Conservation (phyloP, 2,329 filamentous ascomycete genomes). For the Fusarium penzigii region DNA sequence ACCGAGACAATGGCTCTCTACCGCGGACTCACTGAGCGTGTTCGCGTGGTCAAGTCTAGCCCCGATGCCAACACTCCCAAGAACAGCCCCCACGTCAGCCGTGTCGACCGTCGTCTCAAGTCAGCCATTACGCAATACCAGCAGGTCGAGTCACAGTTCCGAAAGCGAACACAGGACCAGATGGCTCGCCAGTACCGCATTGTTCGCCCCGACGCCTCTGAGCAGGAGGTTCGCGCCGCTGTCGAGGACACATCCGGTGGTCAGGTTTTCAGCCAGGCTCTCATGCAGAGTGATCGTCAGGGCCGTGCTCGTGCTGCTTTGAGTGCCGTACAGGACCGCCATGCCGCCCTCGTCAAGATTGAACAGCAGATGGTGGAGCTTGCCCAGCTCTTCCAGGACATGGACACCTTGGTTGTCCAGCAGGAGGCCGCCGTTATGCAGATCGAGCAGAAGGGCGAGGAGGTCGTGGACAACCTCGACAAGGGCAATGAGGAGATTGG, state of each 20-base stretch:
- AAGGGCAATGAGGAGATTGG: slow-evolving; percentile 84
- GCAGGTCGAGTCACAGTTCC: slow-evolving; percentile 75
- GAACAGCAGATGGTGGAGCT: slow-evolving; percentile 88
- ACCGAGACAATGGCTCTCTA: slow-evolving; percentile 83
- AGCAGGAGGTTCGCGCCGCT: slow-evolving; percentile 75
- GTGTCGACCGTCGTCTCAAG: slow-evolving; percentile 78
- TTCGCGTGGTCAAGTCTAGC: slow-evolving; percentile 80
- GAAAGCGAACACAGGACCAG: slow-evolving; percentile 77
- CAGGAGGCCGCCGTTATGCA: slow-evolving; percentile 79
- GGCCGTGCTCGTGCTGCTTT: slow-evolving; percentile 81
- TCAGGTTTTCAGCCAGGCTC: slow-evolving; percentile 85
- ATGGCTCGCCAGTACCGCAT: slow-evolving; percentile 90
- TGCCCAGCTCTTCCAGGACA: slow-evolving; percentile 83
- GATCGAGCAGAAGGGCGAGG: slow-evolving; percentile 85
- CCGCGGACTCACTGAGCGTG: slow-evolving; percentile 74
- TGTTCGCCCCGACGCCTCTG: slow-evolving; percentile 77
- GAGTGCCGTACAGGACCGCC: slow-evolving; percentile 77
- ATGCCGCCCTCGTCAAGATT: slow-evolving; percentile 88
- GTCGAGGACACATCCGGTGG: slow-evolving; percentile 71
- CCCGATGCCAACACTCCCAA: slow-evolving; percentile 71
- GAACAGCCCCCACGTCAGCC: slow-evolving; percentile 79
- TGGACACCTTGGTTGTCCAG: slow-evolving; percentile 82
- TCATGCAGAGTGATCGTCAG: slow-evolving; percentile 78
- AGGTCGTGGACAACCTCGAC: slow-evolving; percentile 80
- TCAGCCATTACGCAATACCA: slow-evolving; percentile 81